Evolutionary conservation across 306 rosid genomes (phyloP), one percentile per base, ranked within the genome.

Genomic region (Fagus crenata): DNA sequence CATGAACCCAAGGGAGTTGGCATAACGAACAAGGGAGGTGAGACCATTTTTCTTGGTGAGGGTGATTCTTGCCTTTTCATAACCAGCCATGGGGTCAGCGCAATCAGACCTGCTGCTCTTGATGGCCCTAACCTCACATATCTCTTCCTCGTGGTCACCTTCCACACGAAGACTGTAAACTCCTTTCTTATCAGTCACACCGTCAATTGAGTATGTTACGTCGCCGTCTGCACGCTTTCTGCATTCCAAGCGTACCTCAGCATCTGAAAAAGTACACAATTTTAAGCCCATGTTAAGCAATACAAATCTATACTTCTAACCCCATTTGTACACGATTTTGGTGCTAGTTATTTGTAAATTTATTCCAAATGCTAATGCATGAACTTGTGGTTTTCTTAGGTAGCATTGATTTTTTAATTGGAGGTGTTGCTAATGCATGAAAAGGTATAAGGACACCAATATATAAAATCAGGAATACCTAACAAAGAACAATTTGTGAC

Each of bases 1-100:
- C 75, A 65, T 67, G 78, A 80, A 80, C 67, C 78, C 78, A 54
- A 80, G 78, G 60, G 78, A 75, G 49, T 42, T 65, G 49, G 83
- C 78, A 43, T 67, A 73, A 2, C 83, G 78, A 33, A 40, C 63
- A n/a, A 22, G 36, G 79, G 61, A 18, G 5, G 58, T 18, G 15
- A 73, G 51, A 33, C 78, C 83, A 42, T 42, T 65, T 36, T 74
- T 67, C 36, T 43, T 3, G 3, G 83, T 80, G 11, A 80, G 65
- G 49, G 68, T 1, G 43, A 80, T 39, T 53, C 78, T 54, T 32
- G 75, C 74, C 28, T 14, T 78, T 18, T 65, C 78, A 49, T 51
- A 41, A 7, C 36, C 51, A 3, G 54, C 60, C 36, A 53, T 63
- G 6, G 2, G 59, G 0, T 73, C 69, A 4, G 3, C 12, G 53